These are phyloP conservation scores for Aspergillus ochraceus DNA, from an alignment of 2,329 filamentous ascomycete genomes.

Conservation along the genomic window DNA sequence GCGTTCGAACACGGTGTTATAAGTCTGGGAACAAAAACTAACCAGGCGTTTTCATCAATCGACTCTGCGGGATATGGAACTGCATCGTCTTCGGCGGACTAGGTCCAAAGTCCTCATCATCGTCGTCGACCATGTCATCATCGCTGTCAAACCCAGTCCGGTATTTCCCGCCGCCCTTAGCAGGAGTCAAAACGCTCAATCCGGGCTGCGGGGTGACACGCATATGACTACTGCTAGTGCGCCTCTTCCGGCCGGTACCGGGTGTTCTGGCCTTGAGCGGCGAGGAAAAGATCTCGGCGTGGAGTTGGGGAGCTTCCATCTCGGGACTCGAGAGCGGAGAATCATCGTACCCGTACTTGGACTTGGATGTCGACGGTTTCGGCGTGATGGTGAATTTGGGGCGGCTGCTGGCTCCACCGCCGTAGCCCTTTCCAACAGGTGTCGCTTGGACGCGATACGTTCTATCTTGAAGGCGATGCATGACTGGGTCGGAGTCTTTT, in stretches of 20 bases:
- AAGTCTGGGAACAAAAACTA: conserved; percentile 13
- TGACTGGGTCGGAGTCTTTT: conserved; percentile 66
- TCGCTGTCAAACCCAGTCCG: conserved; percentile 70
- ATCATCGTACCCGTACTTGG: conserved; percentile 33
- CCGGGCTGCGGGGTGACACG: conserved; percentile 67
- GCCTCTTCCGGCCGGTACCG: conserved; percentile 45
- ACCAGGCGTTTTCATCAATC: conserved; percentile 52
- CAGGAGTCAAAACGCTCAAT: conserved; percentile 80
- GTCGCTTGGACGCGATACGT: conserved; percentile 93
- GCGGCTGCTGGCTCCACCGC: conserved; percentile 22
- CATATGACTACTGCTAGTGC: conserved; percentile 37
- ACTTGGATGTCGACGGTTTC: conserved; percentile 27
- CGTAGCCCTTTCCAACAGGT: conserved; percentile 63
- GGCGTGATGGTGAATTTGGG: conserved; percentile 36
- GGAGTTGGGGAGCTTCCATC: conserved; percentile 76
- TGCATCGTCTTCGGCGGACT: conserved; percentile 80
- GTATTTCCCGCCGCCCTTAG: conserved; percentile 34
- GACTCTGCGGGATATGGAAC: conserved; percentile 52
- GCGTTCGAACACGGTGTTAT: not conserved
- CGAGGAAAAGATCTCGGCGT: conserved; percentile 82
- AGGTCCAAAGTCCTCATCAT: conserved; percentile 65
- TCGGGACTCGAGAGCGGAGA: conserved; percentile 73
- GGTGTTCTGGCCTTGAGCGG: conserved; percentile 54
- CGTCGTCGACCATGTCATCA: conserved; percentile 55
- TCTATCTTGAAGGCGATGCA: conserved; percentile 92